Evolutionary conservation across 768 basidiomycete genomes (phyloP), one percentile per base, ranked within the genome.

Genomic region (Coprinellus aureogranulatus): DNA sequence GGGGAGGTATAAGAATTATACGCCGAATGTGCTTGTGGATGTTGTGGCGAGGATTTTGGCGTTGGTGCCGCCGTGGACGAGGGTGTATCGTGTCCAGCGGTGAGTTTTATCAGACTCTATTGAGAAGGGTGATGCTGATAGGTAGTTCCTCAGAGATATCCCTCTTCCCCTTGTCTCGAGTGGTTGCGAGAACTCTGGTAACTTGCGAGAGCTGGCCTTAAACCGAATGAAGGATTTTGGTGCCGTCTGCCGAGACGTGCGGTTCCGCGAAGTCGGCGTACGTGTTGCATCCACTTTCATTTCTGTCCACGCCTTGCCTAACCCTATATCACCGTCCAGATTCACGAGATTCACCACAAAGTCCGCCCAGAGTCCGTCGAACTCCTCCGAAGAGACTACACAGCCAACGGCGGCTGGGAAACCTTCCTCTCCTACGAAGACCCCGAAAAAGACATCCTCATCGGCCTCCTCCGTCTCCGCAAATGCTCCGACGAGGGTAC

Each of bases 171-270:
- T 99, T 9, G 96, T 99, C 6, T 90, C 92, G 5, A 97, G 94
- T 61, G 96, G 97, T 4, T 98, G 95, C 65, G 96, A 98, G 71
- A 98, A 98, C 71, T 92, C 92, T 50, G 97, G 97, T 1, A 99
- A 99, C 71, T 76, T 99, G 59, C 87, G 97, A 53, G 97, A 99
- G 72, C 79, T 99, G 40, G 96, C 97, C 41, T 78, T 98, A 30
- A 95, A 94, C 62, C 86, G 97, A 34, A 96, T 99, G 95, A 98
- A 96, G 74, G 97, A 99, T 70, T 97, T 99, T 72, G 97, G 97
- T 14, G 93, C 91, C 28, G 93, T 94, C 61, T 99, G 97, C 70
- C 85, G 97, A 57, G 97, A 99, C 71, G 96, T 99, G 37, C 85
- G 97, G 56, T 98, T 90, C 76, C 88, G 97, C 47, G 97, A 99